Percentiles rank a stretch among this genome's conserved stretches.
Conservation (phyloP, 495 filamentous ascomycete genomes). For the Endocarpon pusillum region DNA sequence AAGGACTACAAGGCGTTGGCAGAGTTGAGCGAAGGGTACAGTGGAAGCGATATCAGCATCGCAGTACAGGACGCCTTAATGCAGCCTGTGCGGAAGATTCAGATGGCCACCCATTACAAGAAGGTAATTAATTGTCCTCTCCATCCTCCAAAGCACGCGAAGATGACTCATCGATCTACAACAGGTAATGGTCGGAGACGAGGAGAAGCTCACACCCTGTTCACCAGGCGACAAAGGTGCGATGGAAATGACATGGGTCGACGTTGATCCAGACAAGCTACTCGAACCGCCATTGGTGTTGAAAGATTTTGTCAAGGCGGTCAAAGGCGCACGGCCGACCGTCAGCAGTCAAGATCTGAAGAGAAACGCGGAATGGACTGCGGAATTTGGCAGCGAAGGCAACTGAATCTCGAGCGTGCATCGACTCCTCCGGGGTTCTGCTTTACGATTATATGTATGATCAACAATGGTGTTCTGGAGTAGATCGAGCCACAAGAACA, state of each 20-base stretch:
- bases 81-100: slow-evolving; percentile 94
- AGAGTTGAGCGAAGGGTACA: slow-evolving; percentile 77
- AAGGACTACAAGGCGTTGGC: slow-evolving; percentile 67
- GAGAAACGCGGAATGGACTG: slow-evolving; percentile 82
- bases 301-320: slow-evolving; percentile 89
- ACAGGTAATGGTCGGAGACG: slow-evolving; percentile 58
- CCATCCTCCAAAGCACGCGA: neutral
- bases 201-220: slow-evolving; percentile 73
- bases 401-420: slow-evolving; percentile 20
- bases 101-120: slow-evolving; percentile 97
- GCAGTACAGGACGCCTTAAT: slow-evolving; percentile 94
- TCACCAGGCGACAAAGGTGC: slow-evolving; percentile 78
- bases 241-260: slow-evolving; percentile 85
- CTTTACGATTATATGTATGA: too few species aligned
- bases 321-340: slow-evolving; percentile 73
- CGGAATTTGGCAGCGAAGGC: slow-evolving; percentile 93
- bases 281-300: slow-evolving; percentile 71
- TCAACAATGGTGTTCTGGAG: too few species aligned
- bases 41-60: slow-evolving; percentile 89
- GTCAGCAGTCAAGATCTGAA: slow-evolving; percentile 72
- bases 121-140: slow-evolving; percentile 36
- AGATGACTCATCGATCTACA: slow-evolving; percentile 3
- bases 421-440: too few species aligned
- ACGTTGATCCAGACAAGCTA: slow-evolving; percentile 62
- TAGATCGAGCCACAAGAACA: too few species aligned